These are phyloP conservation scores for Colletotrichum sojae DNA, from an alignment of 2,329 filamentous ascomycete genomes.

Conservation along the genomic window DNA sequence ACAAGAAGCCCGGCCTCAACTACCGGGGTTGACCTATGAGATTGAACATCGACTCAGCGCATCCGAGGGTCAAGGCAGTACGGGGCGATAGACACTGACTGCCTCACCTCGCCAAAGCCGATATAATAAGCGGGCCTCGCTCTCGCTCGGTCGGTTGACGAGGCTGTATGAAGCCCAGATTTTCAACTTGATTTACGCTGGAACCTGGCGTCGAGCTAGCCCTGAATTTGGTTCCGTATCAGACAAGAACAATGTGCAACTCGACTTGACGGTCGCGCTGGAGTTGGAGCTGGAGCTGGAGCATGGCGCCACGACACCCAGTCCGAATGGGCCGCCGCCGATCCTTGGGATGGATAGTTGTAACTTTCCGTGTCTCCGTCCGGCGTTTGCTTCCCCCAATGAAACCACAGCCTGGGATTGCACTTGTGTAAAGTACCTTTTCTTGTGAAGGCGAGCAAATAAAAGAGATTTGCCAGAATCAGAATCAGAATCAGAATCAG, in stretches of 20 bases:
- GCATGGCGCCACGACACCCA: slow-evolving; percentile 17
- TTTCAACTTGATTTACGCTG: no score
- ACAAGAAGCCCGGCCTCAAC: background rate
- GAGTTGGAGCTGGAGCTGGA: background rate
- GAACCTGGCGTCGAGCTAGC: no score
- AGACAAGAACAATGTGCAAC: background rate
- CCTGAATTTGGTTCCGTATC: slow-evolving; percentile 2
- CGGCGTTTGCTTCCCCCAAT: slow-evolving; percentile 21
- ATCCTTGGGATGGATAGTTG: slow-evolving; percentile 26
- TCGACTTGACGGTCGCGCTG: no score
- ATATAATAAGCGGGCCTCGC: slow-evolving; percentile 1
- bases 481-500: background rate
- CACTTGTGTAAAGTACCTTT: slow-evolving; percentile 6
- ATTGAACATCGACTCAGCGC: background rate
- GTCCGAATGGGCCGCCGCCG: slow-evolving; percentile 14
- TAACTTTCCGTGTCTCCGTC: slow-evolving; percentile 23
- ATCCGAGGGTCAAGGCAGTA: slow-evolving; percentile 6
- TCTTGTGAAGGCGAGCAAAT: background rate
- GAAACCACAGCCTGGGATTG: slow-evolving; percentile 33
- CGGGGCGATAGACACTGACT: no score
- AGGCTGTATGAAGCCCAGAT: no score
- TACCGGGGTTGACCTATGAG: background rate
- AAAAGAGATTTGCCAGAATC: background rate
- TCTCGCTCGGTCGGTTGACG: background rate
- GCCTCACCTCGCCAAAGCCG: no score